phyloP scores from a whole-genome alignment of 108 stramenopile species.

The Heterococcus sp. region DNA sequence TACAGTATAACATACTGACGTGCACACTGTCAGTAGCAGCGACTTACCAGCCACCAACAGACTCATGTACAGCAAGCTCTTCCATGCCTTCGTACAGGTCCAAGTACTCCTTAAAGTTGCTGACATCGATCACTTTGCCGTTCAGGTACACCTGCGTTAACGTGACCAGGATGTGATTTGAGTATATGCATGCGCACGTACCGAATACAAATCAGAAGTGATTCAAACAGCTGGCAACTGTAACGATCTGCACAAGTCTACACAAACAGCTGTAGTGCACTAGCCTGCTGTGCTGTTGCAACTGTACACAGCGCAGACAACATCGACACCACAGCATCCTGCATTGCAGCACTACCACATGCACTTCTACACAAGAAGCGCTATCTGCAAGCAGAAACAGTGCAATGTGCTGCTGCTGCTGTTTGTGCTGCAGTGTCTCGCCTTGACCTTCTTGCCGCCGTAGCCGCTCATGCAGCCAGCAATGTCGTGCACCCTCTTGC shows the following conservation, averaged over 20 bases:
- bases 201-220: too few species aligned
- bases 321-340: not conserved
- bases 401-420: not conserved
- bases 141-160: constrained; percentile 84
- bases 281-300: too few species aligned
- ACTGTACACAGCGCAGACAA: not conserved
- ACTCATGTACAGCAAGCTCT: constrained; percentile 75
- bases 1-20: constrained; percentile 67
- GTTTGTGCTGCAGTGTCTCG: not conserved
- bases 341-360: not conserved
- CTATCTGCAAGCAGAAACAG: not conserved
- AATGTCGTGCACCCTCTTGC: constrained; percentile 91
- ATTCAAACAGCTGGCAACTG: too few species aligned
- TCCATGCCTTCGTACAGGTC: constrained; percentile 78
- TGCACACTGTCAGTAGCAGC: not conserved
- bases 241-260: too few species aligned
- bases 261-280: too few species aligned
- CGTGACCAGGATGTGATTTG: too few species aligned
- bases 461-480: constrained; percentile 83
- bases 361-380: not conserved
- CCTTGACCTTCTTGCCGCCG: constrained; percentile 71
- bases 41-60: constrained; percentile 64
- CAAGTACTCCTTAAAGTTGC: constrained; percentile 84
- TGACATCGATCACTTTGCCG: constrained; percentile 64
- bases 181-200: too few species aligned